Conservation (phyloP, 495 filamentous ascomycete species). For the Penicillium argentinense region DNA sequence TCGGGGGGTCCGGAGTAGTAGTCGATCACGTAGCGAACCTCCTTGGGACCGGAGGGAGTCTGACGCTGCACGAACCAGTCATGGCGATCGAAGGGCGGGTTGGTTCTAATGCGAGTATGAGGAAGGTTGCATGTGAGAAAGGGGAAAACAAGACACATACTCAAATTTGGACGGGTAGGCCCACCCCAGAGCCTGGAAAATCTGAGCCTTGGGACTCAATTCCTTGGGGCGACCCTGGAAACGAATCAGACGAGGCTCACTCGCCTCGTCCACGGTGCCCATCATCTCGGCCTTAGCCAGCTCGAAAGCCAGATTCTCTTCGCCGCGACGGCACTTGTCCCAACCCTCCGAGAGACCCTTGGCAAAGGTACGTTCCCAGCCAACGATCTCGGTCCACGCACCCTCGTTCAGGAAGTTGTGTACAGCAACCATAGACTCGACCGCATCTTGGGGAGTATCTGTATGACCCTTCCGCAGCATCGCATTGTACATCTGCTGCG, state of each 20-base stretch:
- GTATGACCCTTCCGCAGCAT: conserved; percentile 93
- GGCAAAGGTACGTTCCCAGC: conserved; percentile 85
- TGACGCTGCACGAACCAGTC: conserved; percentile 90
- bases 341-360: conserved; percentile 69
- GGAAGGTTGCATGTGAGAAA: conserved; percentile 9
- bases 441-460: conserved; percentile 86
- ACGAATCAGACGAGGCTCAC: conserved; percentile 68
- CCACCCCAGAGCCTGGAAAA: conserved; percentile 74
- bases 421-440: conserved; percentile 96
- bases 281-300: conserved; percentile 37
- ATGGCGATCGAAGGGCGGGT: conserved; percentile 94
- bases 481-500: conserved; percentile 99
- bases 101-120: conserved; percentile 47
- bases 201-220: conserved; percentile 82
- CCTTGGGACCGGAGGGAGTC: conserved; percentile 58
- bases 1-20: conserved; percentile 91
- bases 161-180: conserved; percentile 76
- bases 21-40: conserved; percentile 95
- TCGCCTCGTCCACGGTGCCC: conserved; percentile 39
- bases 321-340: conserved; percentile 71
- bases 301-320: conserved; percentile 54
- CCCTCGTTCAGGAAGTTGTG: conserved; percentile 99
- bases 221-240: conserved; percentile 90
- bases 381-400: conserved; percentile 89
- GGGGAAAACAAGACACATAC: conserved; percentile 41